These are phyloP conservation scores for Schizosaccharomyces japonicus DNA, from an alignment of 805 yeast genomes.

Conservation along the genomic window DNA sequence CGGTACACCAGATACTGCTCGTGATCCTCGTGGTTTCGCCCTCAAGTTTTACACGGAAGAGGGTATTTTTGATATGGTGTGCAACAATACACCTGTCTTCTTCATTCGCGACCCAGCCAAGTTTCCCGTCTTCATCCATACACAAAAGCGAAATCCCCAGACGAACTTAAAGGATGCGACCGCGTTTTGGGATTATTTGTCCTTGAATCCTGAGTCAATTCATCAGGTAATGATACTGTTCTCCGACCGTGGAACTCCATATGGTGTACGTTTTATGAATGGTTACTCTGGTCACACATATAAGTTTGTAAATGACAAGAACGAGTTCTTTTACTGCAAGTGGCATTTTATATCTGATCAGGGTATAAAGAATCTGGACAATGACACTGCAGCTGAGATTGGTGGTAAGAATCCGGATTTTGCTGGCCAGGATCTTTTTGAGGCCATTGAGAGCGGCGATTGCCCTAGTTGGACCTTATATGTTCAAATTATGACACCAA, in stretches of 20 bases:
- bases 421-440: conserved; percentile 58
- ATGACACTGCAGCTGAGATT: conserved; percentile 24
- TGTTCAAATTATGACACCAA: conserved; percentile 67
- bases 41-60: conserved; percentile 62
- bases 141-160: conserved; percentile 66
- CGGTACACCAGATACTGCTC: conserved; percentile 60
- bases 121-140: conserved; percentile 72
- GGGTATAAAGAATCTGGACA: conserved; percentile 25
- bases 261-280: conserved; percentile 50
- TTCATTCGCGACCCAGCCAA: conserved; percentile 67
- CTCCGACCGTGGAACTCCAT: conserved; percentile 66
- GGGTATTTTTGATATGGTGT: conserved; percentile 66
- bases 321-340: conserved; percentile 44
- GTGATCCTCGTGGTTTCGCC: conserved; percentile 75
- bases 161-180: conserved; percentile 47
- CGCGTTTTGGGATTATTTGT: conserved; percentile 68
- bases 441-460: conserved; percentile 54
- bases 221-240: conserved; percentile 56
- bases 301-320: conserved; percentile 34
- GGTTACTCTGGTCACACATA: conserved; percentile 71
- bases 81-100: conserved; percentile 69
- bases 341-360: conserved; percentile 50
- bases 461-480: conserved; percentile 67
- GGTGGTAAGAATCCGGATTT: conserved; percentile 59
- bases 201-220: conserved; percentile 45